phyloP scores from a whole-genome alignment of 768 basidiomycete genomes.

The Trametes cingulata region DNA sequence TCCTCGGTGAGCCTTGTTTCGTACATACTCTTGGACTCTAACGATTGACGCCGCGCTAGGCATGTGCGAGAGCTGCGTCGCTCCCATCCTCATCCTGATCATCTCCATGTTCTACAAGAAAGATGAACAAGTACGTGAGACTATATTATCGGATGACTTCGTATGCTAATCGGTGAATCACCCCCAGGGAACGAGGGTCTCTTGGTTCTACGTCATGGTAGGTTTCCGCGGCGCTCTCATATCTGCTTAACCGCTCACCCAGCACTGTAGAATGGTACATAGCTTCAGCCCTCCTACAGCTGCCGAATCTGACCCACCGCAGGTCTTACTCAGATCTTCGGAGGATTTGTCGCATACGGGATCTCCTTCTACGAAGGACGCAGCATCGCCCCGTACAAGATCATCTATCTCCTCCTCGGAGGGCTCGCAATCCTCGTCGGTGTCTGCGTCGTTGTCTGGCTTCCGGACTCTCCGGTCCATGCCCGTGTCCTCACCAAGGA shows the following conservation, averaged over 20 bases:
- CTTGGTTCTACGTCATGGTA: slow-evolving; percentile 71
- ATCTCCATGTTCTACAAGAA: slow-evolving; percentile 73
- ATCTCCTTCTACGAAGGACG: slow-evolving; percentile 55
- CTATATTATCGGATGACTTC: too few species aligned
- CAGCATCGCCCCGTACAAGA: slow-evolving; percentile 55
- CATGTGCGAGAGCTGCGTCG: slow-evolving; percentile 68
- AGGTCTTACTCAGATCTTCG: slow-evolving; percentile 54
- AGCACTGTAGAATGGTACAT: slow-evolving; percentile 45
- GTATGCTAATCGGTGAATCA: neutral
- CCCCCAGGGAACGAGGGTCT: slow-evolving; percentile 52
- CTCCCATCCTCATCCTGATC: slow-evolving; percentile 61
- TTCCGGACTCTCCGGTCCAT: slow-evolving; percentile 67
- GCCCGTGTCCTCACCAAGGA: slow-evolving; percentile 56
- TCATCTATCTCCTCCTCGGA: slow-evolving; percentile 61
- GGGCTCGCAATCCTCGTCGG: slow-evolving; percentile 62
- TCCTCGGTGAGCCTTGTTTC: slow-evolving; percentile 48
- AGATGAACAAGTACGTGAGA: slow-evolving; percentile 50
- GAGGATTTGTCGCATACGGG: slow-evolving; percentile 66
- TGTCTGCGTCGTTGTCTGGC: slow-evolving; percentile 53
- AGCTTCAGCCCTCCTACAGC: neutral
- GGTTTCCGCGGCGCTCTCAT: neutral
- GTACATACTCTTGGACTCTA: neutral
- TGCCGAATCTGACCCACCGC: neutral
- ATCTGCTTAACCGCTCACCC: neutral
- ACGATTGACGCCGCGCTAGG: slow-evolving; percentile 36